These are phyloP conservation scores for Euphorbia celastroides DNA, from an alignment of 441 rosid genomes.

Conservation along the genomic window DNA sequence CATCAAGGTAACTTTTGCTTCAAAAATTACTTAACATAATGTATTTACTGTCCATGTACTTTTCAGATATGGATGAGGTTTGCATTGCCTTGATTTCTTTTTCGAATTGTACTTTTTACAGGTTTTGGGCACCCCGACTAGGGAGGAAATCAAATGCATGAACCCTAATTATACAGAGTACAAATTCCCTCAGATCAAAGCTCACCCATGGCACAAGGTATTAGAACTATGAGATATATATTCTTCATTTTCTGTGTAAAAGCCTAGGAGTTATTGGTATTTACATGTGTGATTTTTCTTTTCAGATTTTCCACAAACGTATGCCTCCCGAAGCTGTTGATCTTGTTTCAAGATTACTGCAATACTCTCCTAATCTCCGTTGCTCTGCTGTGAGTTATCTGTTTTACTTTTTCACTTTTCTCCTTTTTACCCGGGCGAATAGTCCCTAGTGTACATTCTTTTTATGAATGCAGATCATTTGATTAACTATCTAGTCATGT, in stretches of 20 bases:
- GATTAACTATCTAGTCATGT: not conserved
- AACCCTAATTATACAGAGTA: constrained; percentile 89
- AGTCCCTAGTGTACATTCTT: not conserved
- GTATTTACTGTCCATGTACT: not conserved
- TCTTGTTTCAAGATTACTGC: constrained; percentile 89
- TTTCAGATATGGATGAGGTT: not conserved
- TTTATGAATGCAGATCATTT: not conserved
- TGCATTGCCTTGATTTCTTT: not conserved
- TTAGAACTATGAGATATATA: not conserved
- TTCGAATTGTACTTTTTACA: constrained; percentile 23
- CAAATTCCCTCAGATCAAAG: constrained; percentile 93
- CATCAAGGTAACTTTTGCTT: constrained; percentile 64
- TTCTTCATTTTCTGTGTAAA: not conserved
- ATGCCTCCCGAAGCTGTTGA: constrained; percentile 98
- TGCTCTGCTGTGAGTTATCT: constrained; percentile 68
- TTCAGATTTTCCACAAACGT: constrained; percentile 83
- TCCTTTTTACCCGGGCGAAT: not conserved
- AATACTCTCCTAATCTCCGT: constrained; percentile 89
- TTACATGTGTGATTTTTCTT: constrained; percentile 7
- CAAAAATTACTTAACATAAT: not conserved
- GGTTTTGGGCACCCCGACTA: constrained; percentile 96
- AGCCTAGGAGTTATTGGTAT: not conserved
- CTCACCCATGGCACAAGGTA: constrained; percentile 99
- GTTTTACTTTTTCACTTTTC: not conserved
- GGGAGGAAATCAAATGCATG: constrained; percentile 99